Evolutionary conservation across 2,329 filamentous ascomycete genomes (phyloP).

Genomic region (Xylariaceae sp.): DNA sequence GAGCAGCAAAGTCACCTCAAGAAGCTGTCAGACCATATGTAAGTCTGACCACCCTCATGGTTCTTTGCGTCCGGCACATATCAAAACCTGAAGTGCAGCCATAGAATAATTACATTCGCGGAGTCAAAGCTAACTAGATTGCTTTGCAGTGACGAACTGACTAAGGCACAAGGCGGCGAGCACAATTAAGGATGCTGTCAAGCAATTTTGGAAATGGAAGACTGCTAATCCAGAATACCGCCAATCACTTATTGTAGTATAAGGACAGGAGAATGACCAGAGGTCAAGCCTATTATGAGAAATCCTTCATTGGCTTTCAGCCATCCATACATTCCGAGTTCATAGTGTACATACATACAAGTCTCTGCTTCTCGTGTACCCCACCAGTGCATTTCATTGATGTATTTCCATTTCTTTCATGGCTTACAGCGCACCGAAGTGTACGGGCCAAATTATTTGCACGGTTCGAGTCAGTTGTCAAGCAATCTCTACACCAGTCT

Average conservation of each 20-base stretch:
- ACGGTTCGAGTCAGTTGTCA: too few species aligned
- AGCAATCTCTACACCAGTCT: too few species aligned
- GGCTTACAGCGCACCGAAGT: conserved; percentile 2
- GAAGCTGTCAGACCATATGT: conserved; percentile 85
- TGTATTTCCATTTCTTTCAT: conserved; percentile 12
- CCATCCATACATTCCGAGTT: conserved; percentile 14
- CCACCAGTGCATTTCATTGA: conserved; percentile 6
- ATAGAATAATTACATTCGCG: too few species aligned
- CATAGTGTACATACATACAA: conserved; percentile 26
- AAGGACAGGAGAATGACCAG: conserved; percentile 1
- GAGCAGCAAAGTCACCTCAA: conserved; percentile 81
- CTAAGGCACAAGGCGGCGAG: conserved; percentile 67
- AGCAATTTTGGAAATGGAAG: too few species aligned
- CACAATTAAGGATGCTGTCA: conserved; percentile 40
- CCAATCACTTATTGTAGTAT: neutral
- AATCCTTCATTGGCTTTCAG: conserved; percentile 9
- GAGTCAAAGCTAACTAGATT: conserved; percentile 5
- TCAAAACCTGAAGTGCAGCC: too few species aligned
- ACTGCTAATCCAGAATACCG: too few species aligned
- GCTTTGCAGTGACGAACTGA: conserved; percentile 65
- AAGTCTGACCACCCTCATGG: conserved; percentile 40
- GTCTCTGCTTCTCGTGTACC: neutral
- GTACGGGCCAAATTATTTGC: too few species aligned
- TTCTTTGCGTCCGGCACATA: neutral
- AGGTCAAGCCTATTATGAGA: conserved; percentile 2